Conservation (phyloP, 139 green algal genomes). For the Chlorella sorokiniana region DNA sequence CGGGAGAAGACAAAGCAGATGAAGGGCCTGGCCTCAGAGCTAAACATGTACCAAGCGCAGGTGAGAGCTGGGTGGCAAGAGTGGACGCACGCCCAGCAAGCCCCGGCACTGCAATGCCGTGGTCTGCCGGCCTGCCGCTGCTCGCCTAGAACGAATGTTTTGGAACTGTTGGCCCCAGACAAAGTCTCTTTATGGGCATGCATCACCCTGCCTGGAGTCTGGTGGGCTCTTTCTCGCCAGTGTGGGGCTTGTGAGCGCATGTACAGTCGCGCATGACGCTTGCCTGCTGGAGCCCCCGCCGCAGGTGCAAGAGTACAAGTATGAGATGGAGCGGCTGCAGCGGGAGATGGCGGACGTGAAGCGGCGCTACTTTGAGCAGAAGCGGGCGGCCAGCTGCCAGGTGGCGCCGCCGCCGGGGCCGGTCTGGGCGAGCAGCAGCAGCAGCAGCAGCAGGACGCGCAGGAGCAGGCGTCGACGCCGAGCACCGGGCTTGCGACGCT, state of each 20-base stretch:
- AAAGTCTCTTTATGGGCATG: no score
- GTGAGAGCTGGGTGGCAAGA: constrained; percentile 12
- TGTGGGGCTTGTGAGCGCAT: no score
- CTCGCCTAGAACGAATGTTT: not conserved
- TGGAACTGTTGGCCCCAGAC: not conserved
- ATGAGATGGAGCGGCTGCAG: constrained; percentile 85
- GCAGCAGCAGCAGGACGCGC: not conserved
- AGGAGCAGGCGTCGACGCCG: not conserved
- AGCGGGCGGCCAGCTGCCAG: not conserved
- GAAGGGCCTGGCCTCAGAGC: constrained; percentile 88
- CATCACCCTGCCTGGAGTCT: no score
- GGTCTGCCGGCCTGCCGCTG: no score
- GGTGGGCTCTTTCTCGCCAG: no score
- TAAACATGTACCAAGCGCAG: constrained; percentile 94
- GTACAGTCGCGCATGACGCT: not conserved
- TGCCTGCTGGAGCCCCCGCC: not conserved
- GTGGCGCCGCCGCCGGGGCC: no score
- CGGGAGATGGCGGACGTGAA: constrained; percentile 80
- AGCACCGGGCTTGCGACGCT: not conserved
- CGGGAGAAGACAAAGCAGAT: constrained; percentile 94
- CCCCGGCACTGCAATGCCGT: no score
- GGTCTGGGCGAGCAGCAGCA: not conserved
- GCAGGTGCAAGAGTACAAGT: constrained; percentile 90
- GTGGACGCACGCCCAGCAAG: no score
- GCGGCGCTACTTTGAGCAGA: constrained; percentile 81